Evolutionary conservation across 139 green algal species (phyloP), one percentile per base, ranked within the genome.

Genomic region (Chlorella sp.): DNA sequence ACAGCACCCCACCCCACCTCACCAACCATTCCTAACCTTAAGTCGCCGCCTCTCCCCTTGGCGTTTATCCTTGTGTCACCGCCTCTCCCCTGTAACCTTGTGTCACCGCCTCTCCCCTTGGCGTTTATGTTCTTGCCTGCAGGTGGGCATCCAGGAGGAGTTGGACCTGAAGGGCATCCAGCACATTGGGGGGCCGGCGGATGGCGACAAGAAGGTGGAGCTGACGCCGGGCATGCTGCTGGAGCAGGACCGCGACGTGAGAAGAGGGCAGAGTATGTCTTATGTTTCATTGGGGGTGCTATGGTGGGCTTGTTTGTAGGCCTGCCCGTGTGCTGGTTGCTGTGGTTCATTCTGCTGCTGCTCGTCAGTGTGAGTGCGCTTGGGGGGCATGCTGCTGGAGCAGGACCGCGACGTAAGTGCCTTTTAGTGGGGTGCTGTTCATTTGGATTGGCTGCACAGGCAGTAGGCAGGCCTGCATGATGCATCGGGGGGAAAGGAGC

Each of bases 141-240:
- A 99, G 91, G 94, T 96, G 28, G 97, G 98, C 82, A 99, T 99
- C 5, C 91, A 96, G 82, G 96, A 99, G 91, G 98, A 99, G 94
- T 95, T 99, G 57, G 97, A 99, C 91, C 89, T 99, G 53, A 97
- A 97, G 89, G 97, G 96, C 91, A 97, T 99, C 93, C 80, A 92
- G 34, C 94, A 99, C 92, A 90, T 98, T n/a, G 98, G 98, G n/a
- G 98, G 98, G 9, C 98, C 97, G 4, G 92, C 88, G 15, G 98
- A 99, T 88, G 95, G 86, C 0, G 94, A 93, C 88, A 99, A 99
- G 91, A 92, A 93, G 75, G 96, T 99, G 19, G 95, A 96, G 53
- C 95, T 99, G 9, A 94, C 92, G 64, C 91, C 92, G n/a, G 97
- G 97, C 66, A 94, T 95, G 86, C 94, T 92, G 86, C 96, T 99